Base-by-base conservation (phyloP, 2,329 filamentous ascomycete genomes). In the Tolypocladium ovalisporum region DNA sequence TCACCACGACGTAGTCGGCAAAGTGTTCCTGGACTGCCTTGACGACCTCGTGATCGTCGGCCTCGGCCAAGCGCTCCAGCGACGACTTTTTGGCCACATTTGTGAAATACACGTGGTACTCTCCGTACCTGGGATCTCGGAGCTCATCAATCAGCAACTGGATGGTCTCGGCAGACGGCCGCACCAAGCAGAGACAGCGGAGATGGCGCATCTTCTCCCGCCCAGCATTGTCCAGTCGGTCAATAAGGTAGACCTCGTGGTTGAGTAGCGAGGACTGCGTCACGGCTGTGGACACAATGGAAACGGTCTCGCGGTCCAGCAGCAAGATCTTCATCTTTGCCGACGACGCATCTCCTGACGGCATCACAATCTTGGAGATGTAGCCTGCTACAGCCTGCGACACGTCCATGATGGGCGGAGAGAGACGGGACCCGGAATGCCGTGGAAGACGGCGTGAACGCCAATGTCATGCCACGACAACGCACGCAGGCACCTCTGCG, bases 311-410 rank as follows among this genome's bases (percentile, higher is more conserved):
- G 74, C 84, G 87, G 73, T 99, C 94, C 65, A 99, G 79, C 62
- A 99, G 78, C 58, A 99, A 78, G 60, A 97, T 94, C 84, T 99
- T 99, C 94, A 99, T 99, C 79, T 97, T 97, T 47, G 89, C 83
- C 27, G 89, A 86, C 54, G 84, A 79, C 68, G 77, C 80, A 75
- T 96, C 91, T 68, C 89, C 89, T 24, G 66, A 62, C 51, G 71
- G 67, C 63, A 90, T 88, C 72, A 97, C 86, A 85, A 99, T 96
- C 82, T 92, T 96, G 72, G 87, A 88, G 79, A 99, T 88, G 79
- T 99, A 99, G 75, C 90, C 89, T 66, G 92, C 88, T 69, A 97
- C 87, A 64, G 92, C 90, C 71, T 95, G 88, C 61, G 95, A 89
- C 67, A 97, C 86, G 70, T 99, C 94, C 94, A 99, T 99, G 65